phyloP scores from a whole-genome alignment of 345 rosid species.

The Brassica rapa region DNA sequence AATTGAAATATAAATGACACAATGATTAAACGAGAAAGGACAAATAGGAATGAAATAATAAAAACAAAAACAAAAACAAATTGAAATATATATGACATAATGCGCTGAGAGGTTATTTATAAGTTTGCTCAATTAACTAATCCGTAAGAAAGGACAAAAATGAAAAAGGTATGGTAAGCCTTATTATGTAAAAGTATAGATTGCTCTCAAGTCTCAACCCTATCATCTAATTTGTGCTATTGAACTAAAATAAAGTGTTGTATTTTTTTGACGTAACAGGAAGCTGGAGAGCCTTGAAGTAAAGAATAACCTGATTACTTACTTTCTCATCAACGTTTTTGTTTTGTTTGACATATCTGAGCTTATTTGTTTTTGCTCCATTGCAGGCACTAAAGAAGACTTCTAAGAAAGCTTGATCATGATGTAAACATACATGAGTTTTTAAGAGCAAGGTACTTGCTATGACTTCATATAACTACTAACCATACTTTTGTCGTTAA shows the following conservation, averaged over 20 bases:
- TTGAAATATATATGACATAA: background rate
- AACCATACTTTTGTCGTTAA: background rate
- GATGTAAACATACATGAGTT: slow-evolving; percentile 82
- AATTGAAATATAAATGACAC: background rate
- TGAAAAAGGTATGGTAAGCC: slow-evolving; percentile 68
- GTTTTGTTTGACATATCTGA: background rate
- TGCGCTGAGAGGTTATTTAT: slow-evolving; percentile 67
- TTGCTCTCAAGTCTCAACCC: too few relatives aligned
- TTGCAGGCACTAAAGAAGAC: slow-evolving; percentile 79
- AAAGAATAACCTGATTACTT: slow-evolving; percentile 39
- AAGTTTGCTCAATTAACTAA: slow-evolving; percentile 70
- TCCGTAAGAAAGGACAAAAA: slow-evolving; percentile 88
- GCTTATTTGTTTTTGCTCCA: slow-evolving; percentile 31
- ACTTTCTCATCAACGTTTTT: background rate
- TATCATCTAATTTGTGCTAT: slow-evolving; percentile 3
- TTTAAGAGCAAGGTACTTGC: slow-evolving; percentile 64
- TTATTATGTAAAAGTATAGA: background rate
- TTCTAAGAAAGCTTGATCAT: slow-evolving; percentile 37
- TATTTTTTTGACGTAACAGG: slow-evolving; percentile 43
- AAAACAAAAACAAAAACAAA: background rate
- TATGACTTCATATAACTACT: background rate
- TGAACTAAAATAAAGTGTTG: slow-evolving; percentile 6
- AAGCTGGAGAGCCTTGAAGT: slow-evolving; percentile 93
- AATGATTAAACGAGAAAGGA: background rate
- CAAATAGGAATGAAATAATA: background rate